phyloP scores from a whole-genome alignment of 179 eudicot genomes.

The Carnegiea gigantea region DNA sequence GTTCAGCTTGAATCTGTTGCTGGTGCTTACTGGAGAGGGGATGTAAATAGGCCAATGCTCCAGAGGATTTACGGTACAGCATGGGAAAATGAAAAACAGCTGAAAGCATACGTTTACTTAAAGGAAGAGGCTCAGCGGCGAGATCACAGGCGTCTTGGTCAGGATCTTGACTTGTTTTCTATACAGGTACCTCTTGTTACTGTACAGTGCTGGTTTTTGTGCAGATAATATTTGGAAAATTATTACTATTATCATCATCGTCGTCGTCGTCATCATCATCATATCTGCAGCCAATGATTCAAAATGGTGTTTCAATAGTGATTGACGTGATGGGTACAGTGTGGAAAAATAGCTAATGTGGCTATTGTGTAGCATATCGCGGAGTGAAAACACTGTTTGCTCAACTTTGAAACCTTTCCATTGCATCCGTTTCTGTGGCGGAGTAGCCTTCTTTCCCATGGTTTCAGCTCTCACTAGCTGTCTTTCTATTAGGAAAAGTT shows the following conservation, averaged over 20 bases:
- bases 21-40: constrained; percentile 99
- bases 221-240: neutral
- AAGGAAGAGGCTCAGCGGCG: constrained; percentile 95
- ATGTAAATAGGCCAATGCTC: constrained; percentile 82
- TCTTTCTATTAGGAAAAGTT: neutral
- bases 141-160: constrained; percentile 97
- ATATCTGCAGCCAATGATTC: too few species aligned
- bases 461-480: neutral
- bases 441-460: too few species aligned
- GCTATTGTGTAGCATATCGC: too few species aligned
- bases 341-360: too few species aligned
- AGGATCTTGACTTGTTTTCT: constrained; percentile 96
- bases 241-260: too few species aligned
- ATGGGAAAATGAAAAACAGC: constrained; percentile 90
- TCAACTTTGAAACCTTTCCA: too few species aligned
- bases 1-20: constrained; percentile 98
- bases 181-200: constrained; percentile 63
- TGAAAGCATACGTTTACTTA: constrained; percentile 89
- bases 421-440: too few species aligned
- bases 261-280: too few species aligned
- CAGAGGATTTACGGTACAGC: constrained; percentile 99
- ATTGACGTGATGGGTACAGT: too few species aligned
- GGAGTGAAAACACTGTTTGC: too few species aligned
- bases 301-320: too few species aligned
- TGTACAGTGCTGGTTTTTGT: neutral